Base-by-base conservation (phyloP, 805 yeast genomes). In the Lipomyces spencermartinsiae region DNA sequence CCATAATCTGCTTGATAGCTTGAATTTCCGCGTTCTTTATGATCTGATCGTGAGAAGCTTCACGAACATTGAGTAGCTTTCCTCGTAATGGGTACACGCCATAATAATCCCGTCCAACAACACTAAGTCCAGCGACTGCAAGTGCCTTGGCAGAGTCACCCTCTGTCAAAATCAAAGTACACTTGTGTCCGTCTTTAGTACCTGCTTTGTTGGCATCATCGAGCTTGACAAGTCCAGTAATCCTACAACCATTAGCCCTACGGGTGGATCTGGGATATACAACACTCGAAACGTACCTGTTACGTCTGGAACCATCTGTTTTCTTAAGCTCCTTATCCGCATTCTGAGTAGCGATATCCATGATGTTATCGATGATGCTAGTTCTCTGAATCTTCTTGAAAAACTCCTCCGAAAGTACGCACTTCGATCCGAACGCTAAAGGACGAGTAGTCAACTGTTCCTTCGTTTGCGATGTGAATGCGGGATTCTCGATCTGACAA, bases 121-220 rank as follows among this genome's bases (percentile, higher is more conserved):
- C 97, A 0, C 97, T 89, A 46, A 95, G 82, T 35, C 99, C 99
- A 2, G 96, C 91, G 14, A 92, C 95, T 0, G 99, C 99, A 69
- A 92, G 83, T 1, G 97, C 86, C 82, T 87, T 83, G 73, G 99
- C 99, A 71, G 99, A 95, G 76, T 93, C 97, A 76, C 99, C 99
- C 81, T 95, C 99, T 1, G 99, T 95, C 67, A 95, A 80, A 75
- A 95, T 92, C 74, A 95, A 83, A 0, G 98, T 94, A 82, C 98
- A 93, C 78, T 92, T 91, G 74, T 89, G 84, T 34, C 98, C 97
- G 25, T 93, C 97, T 70, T 84, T 87, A 0, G 98, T 94, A 69
- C 99, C 99, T 0, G 99, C 99, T 76, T 85, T 91, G 78, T 93
- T 93, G 0, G 99, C 99, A 81, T 95, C 99, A 73, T 91, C 97